Evolutionary conservation across 23 red algal species (phyloP), one percentile per base, ranked within the genome.

Genomic region (Gracilaria domingensis): DNA sequence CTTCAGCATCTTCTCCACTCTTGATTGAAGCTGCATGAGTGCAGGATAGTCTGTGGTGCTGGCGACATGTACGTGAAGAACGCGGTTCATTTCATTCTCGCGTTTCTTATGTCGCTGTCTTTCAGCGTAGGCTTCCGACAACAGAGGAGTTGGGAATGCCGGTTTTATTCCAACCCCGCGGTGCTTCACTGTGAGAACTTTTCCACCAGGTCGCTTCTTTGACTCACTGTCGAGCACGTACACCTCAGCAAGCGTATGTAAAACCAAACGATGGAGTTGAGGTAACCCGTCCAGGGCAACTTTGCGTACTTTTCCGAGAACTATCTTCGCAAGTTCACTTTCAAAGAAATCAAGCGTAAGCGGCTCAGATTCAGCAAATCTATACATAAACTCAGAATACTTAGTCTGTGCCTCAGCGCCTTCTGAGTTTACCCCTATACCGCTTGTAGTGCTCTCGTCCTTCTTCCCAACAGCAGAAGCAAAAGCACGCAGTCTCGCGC

Each of bases 381-480:
- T 64, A 20, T 86, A 30, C 23, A 94, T 64, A 71, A 87, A 94
- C 4, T 84, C 70, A 4, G 76, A 53, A 57, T 87, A 94, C 36
- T 76, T 64, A 24, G 89, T 80, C 61, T 20, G 16, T 29, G n/a
- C 38, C 66, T 11, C 48, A 75, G 23, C 0, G 48, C 80, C 40
- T n/a, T 23, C 3, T 12, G 80, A 45, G 25, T 21, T 42, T 9
- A 11, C 25, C 8, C 20, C 82, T 29, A 33, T 57, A n/a, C 40
- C 82, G 56, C 16, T 47, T 25, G 25, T 65, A 17, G 50, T 29
- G 72, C n/a, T n/a, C 24, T 58, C 67, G 8, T 36, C 85, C 25
- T 79, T 58, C 24, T 49, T 76, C 29, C 94, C 94, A 75, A 96
- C 80, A 40, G 94, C 94, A 51, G 72, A 45, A 0, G 94, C 94